A percentile compares a stretch with the other conserved stretches of the same genome.
Conservation (phyloP, 1,284 basidiomycete species). For the Microbotryomycetes sp. region DNA sequence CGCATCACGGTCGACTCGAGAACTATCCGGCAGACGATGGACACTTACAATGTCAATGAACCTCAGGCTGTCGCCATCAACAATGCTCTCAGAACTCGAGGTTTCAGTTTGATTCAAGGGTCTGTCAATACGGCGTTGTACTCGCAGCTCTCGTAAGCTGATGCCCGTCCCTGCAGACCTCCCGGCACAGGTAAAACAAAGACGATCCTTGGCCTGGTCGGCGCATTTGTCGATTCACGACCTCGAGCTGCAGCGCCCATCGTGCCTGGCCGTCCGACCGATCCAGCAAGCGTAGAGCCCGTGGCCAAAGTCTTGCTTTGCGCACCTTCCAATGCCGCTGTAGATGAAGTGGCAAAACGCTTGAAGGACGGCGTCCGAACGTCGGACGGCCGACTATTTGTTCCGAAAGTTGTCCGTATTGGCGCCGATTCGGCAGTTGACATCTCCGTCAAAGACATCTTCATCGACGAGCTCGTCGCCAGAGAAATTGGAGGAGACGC, state of each 20-base stretch:
- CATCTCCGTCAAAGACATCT: slow-evolving; percentile 73
- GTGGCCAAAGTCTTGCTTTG: slow-evolving; percentile 76
- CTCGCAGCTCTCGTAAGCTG: no score
- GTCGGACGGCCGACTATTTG: slow-evolving; percentile 50
- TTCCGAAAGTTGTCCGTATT: slow-evolving; percentile 78
- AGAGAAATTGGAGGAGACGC: slow-evolving; percentile 46
- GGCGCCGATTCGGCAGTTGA: slow-evolving; percentile 76
- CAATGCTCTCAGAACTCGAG: slow-evolving; percentile 60
- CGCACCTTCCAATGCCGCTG: slow-evolving; percentile 96
- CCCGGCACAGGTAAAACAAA: slow-evolving; percentile 99
- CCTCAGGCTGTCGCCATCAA: slow-evolving; percentile 89
- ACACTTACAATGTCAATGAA: slow-evolving; percentile 71
- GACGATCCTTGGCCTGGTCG: slow-evolving; percentile 91
- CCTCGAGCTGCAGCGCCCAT: slow-evolving; percentile 21
- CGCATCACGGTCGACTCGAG: slow-evolving; percentile 47
- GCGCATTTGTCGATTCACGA: slow-evolving; percentile 56
- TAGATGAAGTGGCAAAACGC: slow-evolving; percentile 89
- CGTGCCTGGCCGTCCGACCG: slow-evolving; percentile 15
- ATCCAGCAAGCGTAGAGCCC: slow-evolving; percentile 41
- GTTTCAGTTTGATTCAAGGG: slow-evolving; percentile 95
- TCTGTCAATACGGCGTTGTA: no score
- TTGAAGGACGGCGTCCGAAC: slow-evolving; percentile 69
- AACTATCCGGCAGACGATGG: slow-evolving; percentile 63
- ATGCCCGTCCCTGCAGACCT: slow-evolving; percentile 53
- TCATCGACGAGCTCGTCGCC: slow-evolving; percentile 81